Conservation (phyloP, 306 rosid species). For the Cicer cuneatum region DNA sequence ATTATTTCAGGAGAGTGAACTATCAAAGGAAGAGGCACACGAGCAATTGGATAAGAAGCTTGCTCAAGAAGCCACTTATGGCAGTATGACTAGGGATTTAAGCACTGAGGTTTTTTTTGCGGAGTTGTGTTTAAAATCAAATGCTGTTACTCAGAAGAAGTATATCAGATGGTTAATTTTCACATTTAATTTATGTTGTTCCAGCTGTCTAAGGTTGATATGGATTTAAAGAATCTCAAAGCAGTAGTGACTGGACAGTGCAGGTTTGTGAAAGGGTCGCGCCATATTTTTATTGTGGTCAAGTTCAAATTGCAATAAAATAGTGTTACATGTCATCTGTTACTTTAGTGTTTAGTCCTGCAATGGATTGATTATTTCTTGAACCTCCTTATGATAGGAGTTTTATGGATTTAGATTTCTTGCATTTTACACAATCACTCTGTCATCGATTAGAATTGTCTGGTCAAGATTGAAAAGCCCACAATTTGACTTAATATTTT, state of each 20-base stretch:
- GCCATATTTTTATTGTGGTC: background rate
- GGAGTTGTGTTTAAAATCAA: conserved; percentile 18
- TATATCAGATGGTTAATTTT: conserved; percentile 30
- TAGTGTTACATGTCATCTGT: background rate
- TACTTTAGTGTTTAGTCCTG: background rate
- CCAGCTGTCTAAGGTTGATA: conserved; percentile 72
- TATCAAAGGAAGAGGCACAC: conserved; percentile 61
- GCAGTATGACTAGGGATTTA: conserved; percentile 70
- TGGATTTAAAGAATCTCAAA: conserved; percentile 61
- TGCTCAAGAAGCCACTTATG: conserved; percentile 68
- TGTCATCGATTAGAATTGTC: background rate
- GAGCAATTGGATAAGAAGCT: conserved; percentile 54
- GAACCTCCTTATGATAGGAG: background rate
- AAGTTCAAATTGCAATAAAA: conserved; percentile 22
- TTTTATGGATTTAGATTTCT: conserved; percentile 4
- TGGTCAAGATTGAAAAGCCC: background rate
- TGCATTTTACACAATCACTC: background rate
- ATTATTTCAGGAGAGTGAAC: conserved; percentile 63
- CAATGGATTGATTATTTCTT: background rate
- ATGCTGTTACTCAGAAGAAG: background rate
- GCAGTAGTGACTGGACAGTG: conserved; percentile 65
- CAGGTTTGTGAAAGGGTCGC: conserved; percentile 59
- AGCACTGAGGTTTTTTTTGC: conserved; percentile 54
- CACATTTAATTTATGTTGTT: conserved; percentile 32
- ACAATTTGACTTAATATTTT: background rate